phyloP scores from a whole-genome alignment of 2,329 filamentous ascomycete genomes.

The Chrysoporthe cubensis region DNA sequence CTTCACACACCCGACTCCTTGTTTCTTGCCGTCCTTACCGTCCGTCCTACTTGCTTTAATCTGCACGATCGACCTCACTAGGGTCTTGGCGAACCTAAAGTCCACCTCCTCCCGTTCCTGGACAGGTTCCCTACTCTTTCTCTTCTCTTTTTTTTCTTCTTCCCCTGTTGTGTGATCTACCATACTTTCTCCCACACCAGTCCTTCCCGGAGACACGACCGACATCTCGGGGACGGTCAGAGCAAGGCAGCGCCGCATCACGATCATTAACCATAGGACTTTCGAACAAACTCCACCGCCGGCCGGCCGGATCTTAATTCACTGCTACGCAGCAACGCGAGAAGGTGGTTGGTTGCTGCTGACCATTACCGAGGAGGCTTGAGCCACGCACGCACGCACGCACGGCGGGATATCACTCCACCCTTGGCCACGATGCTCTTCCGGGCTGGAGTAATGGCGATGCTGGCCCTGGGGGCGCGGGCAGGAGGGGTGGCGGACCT shows the following conservation, averaged over 20 bases:
- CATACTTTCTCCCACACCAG: constrained; percentile 9
- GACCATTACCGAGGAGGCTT: constrained; percentile 1
- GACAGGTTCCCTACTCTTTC: constrained; percentile 27
- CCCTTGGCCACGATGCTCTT: constrained; percentile 41
- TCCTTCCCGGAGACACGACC: constrained; percentile 2
- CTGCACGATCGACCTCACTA: constrained; percentile 8
- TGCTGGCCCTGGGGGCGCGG: constrained; percentile 42
- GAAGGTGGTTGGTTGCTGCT: constrained; percentile 2
- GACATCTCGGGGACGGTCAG: constrained; percentile 5
- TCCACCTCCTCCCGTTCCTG: not conserved
- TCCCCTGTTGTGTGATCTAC: constrained; percentile 11
- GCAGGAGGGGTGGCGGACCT: constrained; percentile 40
- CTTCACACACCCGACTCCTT: not conserved
- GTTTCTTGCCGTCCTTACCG: constrained; percentile 11
- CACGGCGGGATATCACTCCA: constrained; percentile 8
- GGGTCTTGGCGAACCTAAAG: constrained; percentile 22
- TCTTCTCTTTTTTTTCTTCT: not conserved
- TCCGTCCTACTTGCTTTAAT: constrained; percentile 1
- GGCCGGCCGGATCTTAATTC: constrained; percentile 24
- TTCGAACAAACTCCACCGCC: constrained; percentile 18
- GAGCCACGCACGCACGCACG: not conserved
- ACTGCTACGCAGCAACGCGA: not conserved
- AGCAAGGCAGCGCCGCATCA: constrained; percentile 22
- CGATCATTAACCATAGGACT: not conserved
- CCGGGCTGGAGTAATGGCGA: constrained; percentile 39